These are phyloP conservation scores for Neltuma alba DNA, from an alignment of 306 rosid genomes.

Conservation along the genomic window DNA sequence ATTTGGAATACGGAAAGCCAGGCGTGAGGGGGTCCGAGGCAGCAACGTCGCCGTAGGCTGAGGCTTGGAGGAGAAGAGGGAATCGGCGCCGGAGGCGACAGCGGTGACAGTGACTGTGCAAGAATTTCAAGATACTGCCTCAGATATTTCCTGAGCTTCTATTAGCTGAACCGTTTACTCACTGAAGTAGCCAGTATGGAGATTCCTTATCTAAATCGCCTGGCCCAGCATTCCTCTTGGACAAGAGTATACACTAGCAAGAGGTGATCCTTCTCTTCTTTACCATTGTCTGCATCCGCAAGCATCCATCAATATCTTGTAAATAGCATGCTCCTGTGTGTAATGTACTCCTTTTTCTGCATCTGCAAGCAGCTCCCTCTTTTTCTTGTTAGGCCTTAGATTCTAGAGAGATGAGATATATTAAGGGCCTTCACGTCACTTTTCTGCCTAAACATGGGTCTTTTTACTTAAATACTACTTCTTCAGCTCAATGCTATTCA, in stretches of 20 bases:
- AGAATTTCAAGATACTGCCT: background rate
- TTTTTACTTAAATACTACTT: background rate
- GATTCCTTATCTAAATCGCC: conserved; percentile 30
- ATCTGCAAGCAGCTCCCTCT: background rate
- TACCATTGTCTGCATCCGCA: background rate
- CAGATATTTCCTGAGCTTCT: background rate
- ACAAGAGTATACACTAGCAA: background rate
- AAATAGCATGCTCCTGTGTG: background rate
- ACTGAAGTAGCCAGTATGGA: conserved; percentile 20
- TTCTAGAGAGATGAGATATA: background rate
- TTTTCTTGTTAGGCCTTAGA: background rate
- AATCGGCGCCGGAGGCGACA: background rate
- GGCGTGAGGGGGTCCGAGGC: too few relatives aligned
- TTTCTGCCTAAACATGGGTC: background rate
- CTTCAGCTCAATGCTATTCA: too few relatives aligned
- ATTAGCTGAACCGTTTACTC: background rate
- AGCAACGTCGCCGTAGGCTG: too few relatives aligned
- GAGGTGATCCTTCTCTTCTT: conserved; percentile 31
- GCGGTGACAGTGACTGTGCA: background rate
- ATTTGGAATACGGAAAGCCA: too few relatives aligned
- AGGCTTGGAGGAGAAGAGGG: background rate
- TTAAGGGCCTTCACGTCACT: background rate
- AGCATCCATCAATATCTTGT: background rate
- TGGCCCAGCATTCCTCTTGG: conserved; percentile 27
- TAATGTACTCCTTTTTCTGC: background rate